Conservation (phyloP, 352 stramenopile genomes). For the Globisporangium spinosum region DNA sequence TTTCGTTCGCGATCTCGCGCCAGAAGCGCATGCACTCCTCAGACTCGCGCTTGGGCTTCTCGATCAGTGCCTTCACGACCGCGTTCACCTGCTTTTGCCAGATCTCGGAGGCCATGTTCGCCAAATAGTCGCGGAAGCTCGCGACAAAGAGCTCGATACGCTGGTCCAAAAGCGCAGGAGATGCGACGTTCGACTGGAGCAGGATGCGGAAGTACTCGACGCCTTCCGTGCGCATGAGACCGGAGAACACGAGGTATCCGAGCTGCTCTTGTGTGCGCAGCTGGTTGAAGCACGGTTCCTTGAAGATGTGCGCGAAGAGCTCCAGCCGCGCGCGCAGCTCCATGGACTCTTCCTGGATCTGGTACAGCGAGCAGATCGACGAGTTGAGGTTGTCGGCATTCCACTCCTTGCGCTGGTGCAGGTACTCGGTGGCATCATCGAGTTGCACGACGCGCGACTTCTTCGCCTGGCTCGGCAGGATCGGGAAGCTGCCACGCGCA, state of each 20-base stretch:
- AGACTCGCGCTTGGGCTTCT: constrained; percentile 63
- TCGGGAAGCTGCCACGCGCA: constrained; percentile 26
- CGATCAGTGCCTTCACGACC: constrained; percentile 55
- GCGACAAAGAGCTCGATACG: constrained; percentile 64
- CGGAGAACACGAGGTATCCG: constrained; percentile 69
- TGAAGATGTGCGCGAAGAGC: constrained; percentile 55
- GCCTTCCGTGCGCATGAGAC: constrained; percentile 33
- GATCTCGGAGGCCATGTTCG: constrained; percentile 23
- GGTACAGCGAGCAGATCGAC: constrained; percentile 46
- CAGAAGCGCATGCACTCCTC: constrained; percentile 54
- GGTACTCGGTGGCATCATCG: constrained; percentile 39
- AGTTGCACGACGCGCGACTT: constrained; percentile 64
- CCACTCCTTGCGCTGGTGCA: constrained; percentile 51
- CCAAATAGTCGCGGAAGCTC: constrained; percentile 32
- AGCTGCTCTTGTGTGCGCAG: constrained; percentile 68
- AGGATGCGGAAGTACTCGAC: constrained; percentile 71
- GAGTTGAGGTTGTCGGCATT: constrained; percentile 61
- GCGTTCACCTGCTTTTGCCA: constrained; percentile 58
- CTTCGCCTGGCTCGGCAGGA: constrained; percentile 42
- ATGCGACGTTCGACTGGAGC: constrained; percentile 69
- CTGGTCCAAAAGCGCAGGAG: constrained; percentile 60
- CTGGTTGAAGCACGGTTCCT: constrained; percentile 59
- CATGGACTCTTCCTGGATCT: constrained; percentile 43
- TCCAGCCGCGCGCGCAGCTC: constrained; percentile 37
- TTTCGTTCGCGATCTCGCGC: constrained; percentile 59